Base-by-base conservation (phyloP, 805 yeast species). In the Candida fluviatilis region DNA sequence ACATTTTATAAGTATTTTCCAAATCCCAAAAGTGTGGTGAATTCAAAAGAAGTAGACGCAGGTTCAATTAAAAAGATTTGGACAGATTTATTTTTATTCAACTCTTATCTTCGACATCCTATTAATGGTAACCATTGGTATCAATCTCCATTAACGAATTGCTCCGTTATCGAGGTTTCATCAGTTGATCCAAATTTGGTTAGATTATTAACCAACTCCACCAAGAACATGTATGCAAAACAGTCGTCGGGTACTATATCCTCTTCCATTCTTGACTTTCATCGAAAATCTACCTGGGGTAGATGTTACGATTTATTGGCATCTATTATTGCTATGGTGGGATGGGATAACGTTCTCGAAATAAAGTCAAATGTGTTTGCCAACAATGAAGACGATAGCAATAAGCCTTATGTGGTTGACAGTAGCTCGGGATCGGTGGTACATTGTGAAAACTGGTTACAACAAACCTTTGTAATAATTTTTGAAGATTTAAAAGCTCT, bases 331-430 rank as follows among this genome's bases (percentile, higher is more conserved):
- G 73, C 81, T 14, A 62, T 71, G 17, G 66, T 81, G 29, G 96
- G 96, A 3, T 91, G 99, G 99, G 87, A 86, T 48, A 76, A 73
- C 25, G 58, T 88, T 25, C 69, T 90, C 47, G 66, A 69, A 40
- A 52, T 81, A 27, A 76, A 96, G 41, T 78, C 89, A 1, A 64
- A 70, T 14, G 80, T 84, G 0, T 91, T 91, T 60, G 21, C 24
- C 78, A 80, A 19, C 14, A 17, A 18, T 7, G 51, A 18, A 35
- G 13, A 31, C 17, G 17, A 18, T 18, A 21, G 14, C 25, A 18
- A 17, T n/a, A 33, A 34, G 23, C 17, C 25, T 12, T 19, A 5
- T 17, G 33, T 18, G 12, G 26, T 24, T 6, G 21, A 23, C 13
- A 13, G 21, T 30, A 18, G 31, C 10, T 10, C 17, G 4, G 32